A percentile compares a stretch with the other conserved stretches of the same genome.
These are phyloP conservation scores for Tetraselmis chui DNA, from an alignment of 139 green algal genomes.

Conservation along the genomic window DNA sequence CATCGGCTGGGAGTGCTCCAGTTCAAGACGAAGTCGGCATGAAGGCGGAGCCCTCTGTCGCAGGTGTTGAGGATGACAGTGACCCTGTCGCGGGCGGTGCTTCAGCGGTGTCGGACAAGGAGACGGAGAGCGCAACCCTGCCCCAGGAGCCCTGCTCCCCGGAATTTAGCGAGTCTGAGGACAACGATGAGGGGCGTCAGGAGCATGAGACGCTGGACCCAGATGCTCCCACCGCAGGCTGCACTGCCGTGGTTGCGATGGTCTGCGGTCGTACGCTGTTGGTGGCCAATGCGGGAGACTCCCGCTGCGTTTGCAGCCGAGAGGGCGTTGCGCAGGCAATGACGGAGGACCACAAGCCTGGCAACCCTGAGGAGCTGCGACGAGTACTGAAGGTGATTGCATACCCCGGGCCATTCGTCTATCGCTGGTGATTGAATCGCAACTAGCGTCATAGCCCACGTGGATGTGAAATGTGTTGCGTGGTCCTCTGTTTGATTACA, in stretches of 20 bases:
- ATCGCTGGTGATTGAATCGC: not conserved
- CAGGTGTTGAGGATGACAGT: too few species aligned
- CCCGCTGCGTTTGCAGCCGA: slow-evolving; percentile 31
- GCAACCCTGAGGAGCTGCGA: slow-evolving; percentile 34
- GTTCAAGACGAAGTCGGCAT: too few species aligned
- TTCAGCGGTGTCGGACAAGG: too few species aligned
- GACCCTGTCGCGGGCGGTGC: too few species aligned
- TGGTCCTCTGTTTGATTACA: not conserved
- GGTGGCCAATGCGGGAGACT: slow-evolving; percentile 53
- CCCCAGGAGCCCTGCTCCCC: too few species aligned
- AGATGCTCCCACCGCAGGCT: slow-evolving; percentile 35
- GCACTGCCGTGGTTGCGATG: slow-evolving; percentile 40
- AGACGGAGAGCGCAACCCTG: too few species aligned
- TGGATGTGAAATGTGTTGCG: not conserved
- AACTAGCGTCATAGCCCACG: not conserved
- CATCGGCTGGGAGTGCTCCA: too few species aligned
- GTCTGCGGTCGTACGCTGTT: slow-evolving; percentile 23
- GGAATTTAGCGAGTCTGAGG: not conserved
- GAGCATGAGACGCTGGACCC: not conserved
- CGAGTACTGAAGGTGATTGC: slow-evolving; percentile 42
- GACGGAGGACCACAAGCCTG: slow-evolving; percentile 60
- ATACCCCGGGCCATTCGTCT: not conserved
- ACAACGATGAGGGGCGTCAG: not conserved
- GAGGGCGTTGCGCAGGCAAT: slow-evolving; percentile 40
- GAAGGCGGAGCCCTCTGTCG: too few species aligned